Base-by-base conservation (phyloP, 805 yeast species). In the Metschnikowia corniflorae region DNA sequence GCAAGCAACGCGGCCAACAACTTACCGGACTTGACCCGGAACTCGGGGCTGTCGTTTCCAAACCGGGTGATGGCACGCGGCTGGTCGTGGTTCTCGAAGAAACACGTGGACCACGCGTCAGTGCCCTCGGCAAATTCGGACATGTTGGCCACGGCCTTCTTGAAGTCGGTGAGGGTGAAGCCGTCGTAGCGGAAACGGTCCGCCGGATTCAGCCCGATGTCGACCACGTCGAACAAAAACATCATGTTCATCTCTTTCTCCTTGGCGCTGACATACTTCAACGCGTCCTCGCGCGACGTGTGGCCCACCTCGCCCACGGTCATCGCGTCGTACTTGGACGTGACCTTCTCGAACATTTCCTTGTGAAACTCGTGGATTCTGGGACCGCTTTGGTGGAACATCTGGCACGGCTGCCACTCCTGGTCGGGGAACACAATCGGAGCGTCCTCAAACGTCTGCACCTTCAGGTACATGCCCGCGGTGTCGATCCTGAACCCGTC, bases 401-500 rank as follows among this genome's bases (percentile, higher is more conserved):
- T 30, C 20, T 44, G 49, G 33, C 64, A 56, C 16, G 69, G 65
- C 58, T 75, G 80, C 49, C 46, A 65, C 32, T 61, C 61, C 18
- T 47, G 38, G 34, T 58, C 66, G 16, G 72, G 70, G 54, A 61
- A 63, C 15, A 57, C 54, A 26, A 74, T 54, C 22, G 77, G 78
- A 1, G 77, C 77, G 45, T 76, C 80, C 22, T 62, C 67, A 43
- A 63, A 69, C 1, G 58, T 53, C 38, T 56, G 69, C 14, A 53
- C 64, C 58, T 77, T 77, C 22, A 77, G 68, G 60, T 73, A 73
- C 57, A 73, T 54, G 21, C 75, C 71, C 19, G 78, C 77, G 20
- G 74, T 66, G 50, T 77, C 81, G 37, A 77, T 73, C 58, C 82
- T 63, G 61, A 77, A 77, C 2, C 82, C 82, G 50, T 75, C 79